A percentile compares a stretch with the other conserved stretches of the same genome.
phyloP scores from a whole-genome alignment of 2,329 filamentous ascomycete species.

The Epichloe scottii region DNA sequence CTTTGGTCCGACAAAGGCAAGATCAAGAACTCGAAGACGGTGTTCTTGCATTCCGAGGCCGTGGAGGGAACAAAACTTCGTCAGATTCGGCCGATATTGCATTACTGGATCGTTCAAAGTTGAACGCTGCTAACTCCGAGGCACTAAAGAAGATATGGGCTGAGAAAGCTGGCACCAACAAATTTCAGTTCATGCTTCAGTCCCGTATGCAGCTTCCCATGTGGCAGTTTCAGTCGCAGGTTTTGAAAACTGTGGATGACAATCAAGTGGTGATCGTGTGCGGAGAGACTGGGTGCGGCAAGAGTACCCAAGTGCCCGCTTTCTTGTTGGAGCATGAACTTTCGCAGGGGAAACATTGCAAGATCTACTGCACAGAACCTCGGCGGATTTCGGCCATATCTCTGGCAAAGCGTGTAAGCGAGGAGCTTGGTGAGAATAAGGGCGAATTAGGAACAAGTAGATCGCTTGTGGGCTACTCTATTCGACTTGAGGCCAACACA shows the following conservation, averaged over 20 bases:
- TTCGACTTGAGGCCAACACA: conserved; percentile 80
- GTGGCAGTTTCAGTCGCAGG: conserved; percentile 69
- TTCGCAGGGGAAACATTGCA: conserved; percentile 66
- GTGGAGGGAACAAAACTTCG: conserved; percentile 32
- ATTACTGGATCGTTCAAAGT: conserved; percentile 30
- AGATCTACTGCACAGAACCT: conserved; percentile 91
- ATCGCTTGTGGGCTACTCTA: conserved; percentile 88
- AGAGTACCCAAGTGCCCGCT: conserved; percentile 93
- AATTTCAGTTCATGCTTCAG: conserved; percentile 69
- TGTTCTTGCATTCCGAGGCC: conserved; percentile 64
- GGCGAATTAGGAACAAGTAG: conserved; percentile 69
- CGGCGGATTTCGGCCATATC: conserved; percentile 94
- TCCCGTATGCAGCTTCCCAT: conserved; percentile 76
- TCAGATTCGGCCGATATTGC: conserved; percentile 38
- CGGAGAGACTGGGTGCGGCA: conserved; percentile 93
- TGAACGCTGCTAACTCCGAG: conserved; percentile 28
- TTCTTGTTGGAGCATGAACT: conserved; percentile 88
- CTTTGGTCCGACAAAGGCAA: conserved; percentile 54
- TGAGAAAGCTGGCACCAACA: conserved; percentile 41
- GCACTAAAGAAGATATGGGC: conserved; percentile 46
- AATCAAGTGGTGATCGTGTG: conserved; percentile 88
- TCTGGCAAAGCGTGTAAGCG: conserved; percentile 80
- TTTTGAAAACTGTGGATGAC: conserved; percentile 62
- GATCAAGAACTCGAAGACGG: conserved; percentile 62
- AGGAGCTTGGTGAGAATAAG: conserved; percentile 79